phyloP scores from a whole-genome alignment of 179 eudicot genomes.

The Gypsophila paniculata region DNA sequence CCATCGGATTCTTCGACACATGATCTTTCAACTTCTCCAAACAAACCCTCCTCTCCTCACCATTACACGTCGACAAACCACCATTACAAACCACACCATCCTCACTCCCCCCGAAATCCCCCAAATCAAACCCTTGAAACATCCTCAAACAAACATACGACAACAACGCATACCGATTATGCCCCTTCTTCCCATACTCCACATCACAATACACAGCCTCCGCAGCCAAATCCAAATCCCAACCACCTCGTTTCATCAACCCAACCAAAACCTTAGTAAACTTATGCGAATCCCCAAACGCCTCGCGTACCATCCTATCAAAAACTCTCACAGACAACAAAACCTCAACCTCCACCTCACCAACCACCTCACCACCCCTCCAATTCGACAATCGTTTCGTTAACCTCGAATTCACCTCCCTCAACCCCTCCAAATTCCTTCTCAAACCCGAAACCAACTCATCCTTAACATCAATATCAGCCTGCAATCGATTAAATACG shows the following conservation, averaged over 20 bases:
- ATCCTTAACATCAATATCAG: slow-evolving; percentile 70
- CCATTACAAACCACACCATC: slow-evolving; percentile 30
- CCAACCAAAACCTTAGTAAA: slow-evolving; percentile 55
- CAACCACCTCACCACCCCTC: slow-evolving; percentile 19
- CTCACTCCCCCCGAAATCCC: slow-evolving; percentile 42
- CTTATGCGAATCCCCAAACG: slow-evolving; percentile 42
- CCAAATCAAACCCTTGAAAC: slow-evolving; percentile 68
- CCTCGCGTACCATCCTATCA: slow-evolving; percentile 59
- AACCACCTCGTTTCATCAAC: slow-evolving; percentile 70
- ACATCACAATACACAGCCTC: slow-evolving; percentile 52
- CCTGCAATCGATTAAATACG: slow-evolving; percentile 60
- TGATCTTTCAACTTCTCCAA: slow-evolving; percentile 61
- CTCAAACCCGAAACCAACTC: slow-evolving; percentile 50
- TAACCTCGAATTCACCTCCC: slow-evolving; percentile 36
- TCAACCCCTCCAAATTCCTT: slow-evolving; percentile 42
- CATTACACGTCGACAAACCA: slow-evolving; percentile 19
- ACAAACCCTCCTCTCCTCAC: slow-evolving; percentile 26
- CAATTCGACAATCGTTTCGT: slow-evolving; percentile 35
- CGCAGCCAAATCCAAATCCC: slow-evolving; percentile 86
- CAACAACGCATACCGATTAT: slow-evolving; percentile 60
- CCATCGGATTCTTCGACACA: slow-evolving; percentile 56
- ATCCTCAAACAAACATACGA: slow-evolving; percentile 71
- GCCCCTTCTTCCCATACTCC: slow-evolving; percentile 57
- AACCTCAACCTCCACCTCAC: slow-evolving; percentile 34
- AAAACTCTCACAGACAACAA: slow-evolving; percentile 63